Evolutionary conservation across 352 stramenopile genomes (phyloP).

Genomic region (Thraustotheca clavata): DNA sequence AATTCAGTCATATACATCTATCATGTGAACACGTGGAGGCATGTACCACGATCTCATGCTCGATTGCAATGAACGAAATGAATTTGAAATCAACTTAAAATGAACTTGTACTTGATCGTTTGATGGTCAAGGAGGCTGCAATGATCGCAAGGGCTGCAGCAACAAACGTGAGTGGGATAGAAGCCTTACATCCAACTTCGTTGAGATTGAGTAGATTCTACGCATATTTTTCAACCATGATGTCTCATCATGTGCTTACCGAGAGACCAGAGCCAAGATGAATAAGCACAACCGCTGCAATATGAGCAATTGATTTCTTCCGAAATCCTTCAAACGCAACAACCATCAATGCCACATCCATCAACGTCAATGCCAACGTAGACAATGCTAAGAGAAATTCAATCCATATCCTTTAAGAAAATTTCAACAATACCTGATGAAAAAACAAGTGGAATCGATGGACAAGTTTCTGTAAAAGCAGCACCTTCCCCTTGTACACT

Average conservation of each 20-base stretch:
- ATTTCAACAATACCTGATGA: conserved; percentile 25
- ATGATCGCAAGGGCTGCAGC: conserved; percentile 40
- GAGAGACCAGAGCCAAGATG: conserved; percentile 69
- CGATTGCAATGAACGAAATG: too few species aligned
- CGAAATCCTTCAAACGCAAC: conserved; percentile 76
- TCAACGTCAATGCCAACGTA: conserved; percentile 58
- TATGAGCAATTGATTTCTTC: conserved; percentile 37
- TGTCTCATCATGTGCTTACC: conserved; percentile 27
- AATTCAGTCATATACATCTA: too few species aligned
- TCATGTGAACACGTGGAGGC: too few species aligned
- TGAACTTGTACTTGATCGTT: background rate
- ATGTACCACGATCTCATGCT: too few species aligned
- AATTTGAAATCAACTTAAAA: too few species aligned
- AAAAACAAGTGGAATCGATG: conserved; percentile 63
- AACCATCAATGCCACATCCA: conserved; percentile 78
- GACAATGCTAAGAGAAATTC: conserved; percentile 32
- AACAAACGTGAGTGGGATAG: conserved; percentile 66
- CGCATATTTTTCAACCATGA: background rate
- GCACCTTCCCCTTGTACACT: conserved; percentile 59
- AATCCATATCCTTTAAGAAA: background rate
- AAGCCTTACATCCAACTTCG: conserved; percentile 66
- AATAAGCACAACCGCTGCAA: conserved; percentile 51
- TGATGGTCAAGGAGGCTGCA: conserved; percentile 27
- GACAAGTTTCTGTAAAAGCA: conserved; percentile 62
- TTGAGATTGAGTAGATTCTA: conserved; percentile 39